Evolutionary conservation across 208 protist genomes (phyloP).

Genomic region (Porcisia hertigi): DNA sequence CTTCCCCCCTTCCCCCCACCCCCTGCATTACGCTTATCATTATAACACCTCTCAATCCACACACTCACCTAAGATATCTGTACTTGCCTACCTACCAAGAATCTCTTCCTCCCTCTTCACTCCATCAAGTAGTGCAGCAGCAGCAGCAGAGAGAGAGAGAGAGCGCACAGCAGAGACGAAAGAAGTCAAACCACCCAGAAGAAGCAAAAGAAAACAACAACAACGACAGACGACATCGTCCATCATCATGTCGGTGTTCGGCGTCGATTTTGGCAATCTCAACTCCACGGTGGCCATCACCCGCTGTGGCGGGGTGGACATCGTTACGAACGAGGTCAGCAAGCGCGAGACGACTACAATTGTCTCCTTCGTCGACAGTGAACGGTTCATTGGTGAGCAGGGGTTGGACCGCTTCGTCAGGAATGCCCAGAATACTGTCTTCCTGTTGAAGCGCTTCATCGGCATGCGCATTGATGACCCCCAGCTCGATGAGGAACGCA

Average conservation of each 20-base stretch:
- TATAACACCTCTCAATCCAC: too few relatives aligned
- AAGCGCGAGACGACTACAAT: constrained; percentile 90
- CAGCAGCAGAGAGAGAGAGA: neutral
- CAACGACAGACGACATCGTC: neutral
- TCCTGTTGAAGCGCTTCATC: constrained; percentile 88
- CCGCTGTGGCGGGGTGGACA: constrained; percentile 86
- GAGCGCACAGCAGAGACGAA: neutral
- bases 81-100: too few relatives aligned
- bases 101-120: too few relatives aligned
- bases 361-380: constrained; percentile 83
- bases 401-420: constrained; percentile 80
- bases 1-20: too few relatives aligned
- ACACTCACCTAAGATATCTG: too few relatives aligned
- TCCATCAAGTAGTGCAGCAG: neutral
- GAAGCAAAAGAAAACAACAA: constrained; percentile 9
- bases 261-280: constrained; percentile 91
- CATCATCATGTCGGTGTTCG: constrained; percentile 88
- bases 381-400: constrained; percentile 91
- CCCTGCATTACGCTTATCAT: too few relatives aligned
- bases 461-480: constrained; percentile 84
- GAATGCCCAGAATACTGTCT: constrained; percentile 87
- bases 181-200: neutral
- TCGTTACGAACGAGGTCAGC: constrained; percentile 91
- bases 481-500: constrained; percentile 53
- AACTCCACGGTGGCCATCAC: constrained; percentile 90